Evolutionary conservation across 164 flowering plant genomes (phyloP), one percentile per base, ranked within the genome.

Genomic region (Protea cynaroides): DNA sequence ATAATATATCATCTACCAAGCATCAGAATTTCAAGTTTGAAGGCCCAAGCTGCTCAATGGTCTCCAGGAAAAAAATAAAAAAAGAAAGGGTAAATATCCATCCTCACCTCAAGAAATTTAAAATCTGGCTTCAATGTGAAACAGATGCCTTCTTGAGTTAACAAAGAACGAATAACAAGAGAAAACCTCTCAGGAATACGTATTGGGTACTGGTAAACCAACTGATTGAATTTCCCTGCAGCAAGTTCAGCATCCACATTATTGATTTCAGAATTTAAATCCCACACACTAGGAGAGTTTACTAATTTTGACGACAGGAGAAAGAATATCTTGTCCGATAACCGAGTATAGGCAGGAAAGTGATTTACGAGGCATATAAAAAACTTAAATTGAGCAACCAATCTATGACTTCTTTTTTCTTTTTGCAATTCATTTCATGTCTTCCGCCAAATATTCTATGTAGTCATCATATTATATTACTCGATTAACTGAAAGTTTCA

Each of bases 131-230:
- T 36, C 67, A 94, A 59, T 2, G 92, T 90, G 73, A 94, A 90
- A 75, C 98, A 94, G 66, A 94, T 94, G 62, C 98, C 98, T 77
- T 94, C 98, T 74, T 94, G 98, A 59, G 98, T 94, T 79, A 94
- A 77, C 55, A 94, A 75, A 57, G 98, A 90, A 55, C 98, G 97
- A 64, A 94, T 94, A 57, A 94, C 98, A 72, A 94, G 96, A 66
- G 98, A 94, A 79, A 94, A 94, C 72, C 98, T 84, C 76, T 94
- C 98, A 0, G 98, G 98, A 21, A 94, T 94, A 57, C 97, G 95
- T 56, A 94, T 94, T 50, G 97, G 98, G 74, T 90, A 94, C 64
- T 90, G 84, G 76, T 94, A 94, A 61, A 94, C 98, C 67, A 94
- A 76, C 64, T 90, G 94, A 72, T 94, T 94, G 69, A 94, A 94